Conservation (phyloP, 2,329 filamentous ascomycete species). For the Diaporthe capsici region DNA sequence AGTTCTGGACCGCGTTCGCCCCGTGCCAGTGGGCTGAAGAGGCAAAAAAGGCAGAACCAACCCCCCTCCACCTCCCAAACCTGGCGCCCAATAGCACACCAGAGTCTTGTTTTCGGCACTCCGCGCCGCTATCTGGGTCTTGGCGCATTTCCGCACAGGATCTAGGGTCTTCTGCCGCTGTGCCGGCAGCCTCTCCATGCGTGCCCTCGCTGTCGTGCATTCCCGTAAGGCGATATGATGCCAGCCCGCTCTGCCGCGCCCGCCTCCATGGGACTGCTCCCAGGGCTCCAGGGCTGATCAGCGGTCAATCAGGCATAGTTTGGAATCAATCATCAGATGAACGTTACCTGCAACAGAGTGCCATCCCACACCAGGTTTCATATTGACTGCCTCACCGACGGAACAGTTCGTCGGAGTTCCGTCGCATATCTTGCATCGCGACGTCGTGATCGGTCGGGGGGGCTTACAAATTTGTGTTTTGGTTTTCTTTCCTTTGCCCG, state of each 20-base stretch:
- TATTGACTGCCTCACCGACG: conserved; percentile 18
- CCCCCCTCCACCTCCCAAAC: background rate
- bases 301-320: background rate
- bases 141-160: conserved; percentile 3
- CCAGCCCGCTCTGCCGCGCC: conserved; percentile 9
- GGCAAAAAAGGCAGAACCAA: background rate
- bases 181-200: background rate
- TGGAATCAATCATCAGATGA: conserved; percentile 12
- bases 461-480: background rate
- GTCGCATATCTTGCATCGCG: background rate
- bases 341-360: conserved; percentile 9
- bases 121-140: conserved; percentile 26
- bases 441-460: background rate
- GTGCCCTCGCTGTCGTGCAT: background rate
- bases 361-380: conserved; percentile 18
- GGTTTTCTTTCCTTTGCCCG: background rate
- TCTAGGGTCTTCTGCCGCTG: conserved; percentile 23
- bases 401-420: conserved; percentile 13
- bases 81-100: background rate
- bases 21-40: background rate
- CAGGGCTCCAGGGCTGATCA: conserved; percentile 22
- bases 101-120: conserved; percentile 6
- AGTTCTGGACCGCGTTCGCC: conserved; percentile 16
- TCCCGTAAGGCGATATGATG: conserved; percentile 1
- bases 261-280: background rate